Evolutionary conservation across 2,329 filamentous ascomycete species (phyloP).

Genomic region (Leptographium radiaticola): DNA sequence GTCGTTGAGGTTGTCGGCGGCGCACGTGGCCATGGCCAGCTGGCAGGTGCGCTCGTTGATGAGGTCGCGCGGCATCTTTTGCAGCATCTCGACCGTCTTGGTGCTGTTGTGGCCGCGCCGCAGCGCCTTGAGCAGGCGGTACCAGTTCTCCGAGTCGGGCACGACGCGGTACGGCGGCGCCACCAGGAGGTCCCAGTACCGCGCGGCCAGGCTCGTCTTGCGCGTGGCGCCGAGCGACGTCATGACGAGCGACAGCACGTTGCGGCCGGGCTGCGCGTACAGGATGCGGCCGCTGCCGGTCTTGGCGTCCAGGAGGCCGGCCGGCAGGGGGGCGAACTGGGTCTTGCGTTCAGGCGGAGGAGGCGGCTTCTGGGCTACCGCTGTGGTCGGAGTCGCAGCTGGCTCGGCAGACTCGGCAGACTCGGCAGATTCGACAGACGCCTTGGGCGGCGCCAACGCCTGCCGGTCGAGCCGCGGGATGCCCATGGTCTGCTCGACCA

Average conservation of each 20-base stretch:
- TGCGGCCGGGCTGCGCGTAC: constrained; percentile 34
- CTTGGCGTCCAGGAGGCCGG: not conserved
- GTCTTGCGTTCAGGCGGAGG: too few species aligned
- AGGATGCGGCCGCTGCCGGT: constrained; percentile 1
- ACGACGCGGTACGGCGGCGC: constrained; percentile 40
- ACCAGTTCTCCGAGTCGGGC: constrained; percentile 62
- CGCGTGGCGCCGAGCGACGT: constrained; percentile 47
- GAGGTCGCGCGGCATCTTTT: constrained; percentile 32
- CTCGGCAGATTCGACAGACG: not conserved
- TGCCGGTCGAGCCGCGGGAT: constrained; percentile 40
- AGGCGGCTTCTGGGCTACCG: too few species aligned
- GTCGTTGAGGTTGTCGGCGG: constrained; percentile 64
- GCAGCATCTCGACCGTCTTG: constrained; percentile 46
- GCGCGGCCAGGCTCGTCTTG: constrained; percentile 46
- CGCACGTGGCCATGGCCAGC: constrained; percentile 61
- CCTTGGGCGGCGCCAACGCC: not conserved
- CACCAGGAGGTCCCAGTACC: constrained; percentile 70
- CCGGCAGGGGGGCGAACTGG: constrained; percentile 1
- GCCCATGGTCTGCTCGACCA: constrained; percentile 73
- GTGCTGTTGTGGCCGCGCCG: constrained; percentile 52
- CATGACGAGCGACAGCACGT: constrained; percentile 57
- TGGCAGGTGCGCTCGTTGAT: constrained; percentile 45
- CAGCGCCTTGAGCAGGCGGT: constrained; percentile 54
- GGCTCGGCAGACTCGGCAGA: too few species aligned
- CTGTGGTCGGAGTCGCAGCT: not conserved